Percentiles rank a stretch among this genome's conserved stretches.
Conservation (phyloP, 805 yeast genomes). For the Candida jianshihensis region DNA sequence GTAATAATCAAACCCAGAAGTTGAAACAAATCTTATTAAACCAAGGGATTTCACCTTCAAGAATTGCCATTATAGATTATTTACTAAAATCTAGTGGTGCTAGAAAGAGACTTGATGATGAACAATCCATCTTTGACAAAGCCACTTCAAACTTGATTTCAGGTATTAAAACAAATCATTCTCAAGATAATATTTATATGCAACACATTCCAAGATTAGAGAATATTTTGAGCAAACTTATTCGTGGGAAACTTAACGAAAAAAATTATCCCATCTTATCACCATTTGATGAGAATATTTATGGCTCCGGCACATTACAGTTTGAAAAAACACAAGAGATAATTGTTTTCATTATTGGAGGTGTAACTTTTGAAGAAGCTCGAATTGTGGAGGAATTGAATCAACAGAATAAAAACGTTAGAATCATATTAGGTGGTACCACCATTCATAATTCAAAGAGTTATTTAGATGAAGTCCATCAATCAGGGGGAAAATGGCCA, state of each 20-base stretch:
- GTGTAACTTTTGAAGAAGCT: constrained; percentile 89
- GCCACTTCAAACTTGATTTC: constrained; percentile 23
- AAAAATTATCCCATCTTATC: constrained; percentile 39
- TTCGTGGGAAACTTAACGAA: constrained; percentile 27
- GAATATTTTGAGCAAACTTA: constrained; percentile 25
- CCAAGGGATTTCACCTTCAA: constrained; percentile 23
- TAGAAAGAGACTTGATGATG: constrained; percentile 33
- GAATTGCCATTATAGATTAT: constrained; percentile 25
- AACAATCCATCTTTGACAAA: constrained; percentile 23
- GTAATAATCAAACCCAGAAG: constrained; percentile 34
- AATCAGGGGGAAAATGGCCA: constrained; percentile 32
- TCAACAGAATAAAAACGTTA: constrained; percentile 42
- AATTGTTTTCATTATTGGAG: constrained; percentile 75
- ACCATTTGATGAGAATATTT: constrained; percentile 18
- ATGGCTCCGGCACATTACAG: constrained; percentile 15
- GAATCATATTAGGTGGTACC: constrained; percentile 79
- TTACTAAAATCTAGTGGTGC: constrained; percentile 40
- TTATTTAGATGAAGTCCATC: constrained; percentile 26
- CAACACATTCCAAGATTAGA: constrained; percentile 81
- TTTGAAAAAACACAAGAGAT: constrained; percentile 50
- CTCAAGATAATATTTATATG: constrained; percentile 72
- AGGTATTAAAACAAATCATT: constrained; percentile 30
- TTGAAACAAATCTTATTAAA: constrained; percentile 33
- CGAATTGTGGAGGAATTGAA: constrained; percentile 72
- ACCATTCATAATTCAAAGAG: constrained; percentile 41